Percentiles rank a stretch among this genome's conserved stretches.
Evolutionary conservation across 1,139 yeast genomes (phyloP).

Genomic region (Candida sanyaensis): DNA sequence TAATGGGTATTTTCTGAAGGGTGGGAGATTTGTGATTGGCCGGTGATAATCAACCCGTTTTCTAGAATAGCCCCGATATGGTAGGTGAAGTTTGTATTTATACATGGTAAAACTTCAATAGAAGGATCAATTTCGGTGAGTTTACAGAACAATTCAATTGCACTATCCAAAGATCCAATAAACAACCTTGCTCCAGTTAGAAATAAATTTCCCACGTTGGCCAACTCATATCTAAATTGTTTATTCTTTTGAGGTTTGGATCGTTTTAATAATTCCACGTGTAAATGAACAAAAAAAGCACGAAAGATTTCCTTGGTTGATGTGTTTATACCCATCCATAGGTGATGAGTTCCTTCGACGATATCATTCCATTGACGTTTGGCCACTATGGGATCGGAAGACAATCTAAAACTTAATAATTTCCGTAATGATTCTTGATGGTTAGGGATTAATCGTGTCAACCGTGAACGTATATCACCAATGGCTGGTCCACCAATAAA

Average conservation of each 20-base stretch:
- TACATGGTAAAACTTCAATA: conserved; percentile 71
- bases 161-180: conserved; percentile 82
- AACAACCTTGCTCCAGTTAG: conserved; percentile 80
- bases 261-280: conserved; percentile 73
- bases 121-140: conserved; percentile 62
- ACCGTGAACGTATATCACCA: conserved; percentile 85
- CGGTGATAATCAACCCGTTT: conserved; percentile 77
- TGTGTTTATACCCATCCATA: conserved; percentile 65
- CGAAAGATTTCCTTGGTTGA: conserved; percentile 74
- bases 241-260: conserved; percentile 50
- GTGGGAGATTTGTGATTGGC: conserved; percentile 95
- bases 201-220: conserved; percentile 83
- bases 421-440: conserved; percentile 43
- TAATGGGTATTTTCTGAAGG: conserved; percentile 48
- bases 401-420: conserved; percentile 63
- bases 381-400: conserved; percentile 55
- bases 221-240: conserved; percentile 71
- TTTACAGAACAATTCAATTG: conserved; percentile 72
- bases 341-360: conserved; percentile 74
- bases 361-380: conserved; percentile 73
- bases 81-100: conserved; percentile 81
- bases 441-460: conserved; percentile 67
- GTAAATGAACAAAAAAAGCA: conserved; percentile 76
- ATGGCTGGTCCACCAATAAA: conserved; percentile 95
- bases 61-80: conserved; percentile 78